phyloP scores from a whole-genome alignment of 2,329 filamentous ascomycete genomes.

The Ambrosiella beaveri region DNA sequence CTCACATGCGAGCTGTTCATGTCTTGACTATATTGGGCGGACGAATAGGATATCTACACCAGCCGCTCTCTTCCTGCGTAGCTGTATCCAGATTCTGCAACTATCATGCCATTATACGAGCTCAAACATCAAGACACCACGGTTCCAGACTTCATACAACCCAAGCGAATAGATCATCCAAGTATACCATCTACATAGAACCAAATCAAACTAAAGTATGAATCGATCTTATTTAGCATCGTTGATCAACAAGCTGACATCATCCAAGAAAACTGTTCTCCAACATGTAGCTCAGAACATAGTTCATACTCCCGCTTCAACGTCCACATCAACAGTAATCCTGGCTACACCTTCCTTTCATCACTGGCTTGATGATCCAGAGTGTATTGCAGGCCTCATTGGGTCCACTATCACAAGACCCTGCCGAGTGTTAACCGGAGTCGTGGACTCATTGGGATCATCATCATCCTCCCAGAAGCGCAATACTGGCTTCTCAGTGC shows the following conservation, averaged over 20 bases:
- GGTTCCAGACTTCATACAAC: neutral
- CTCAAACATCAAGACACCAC: neutral
- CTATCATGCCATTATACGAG: no score
- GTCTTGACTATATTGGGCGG: no score
- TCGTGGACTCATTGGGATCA: conserved; percentile 37
- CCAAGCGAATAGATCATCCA: neutral
- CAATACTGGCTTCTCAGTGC: conserved; percentile 12
- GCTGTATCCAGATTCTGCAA: no score
- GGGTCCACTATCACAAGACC: conserved; percentile 14
- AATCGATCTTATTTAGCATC: neutral
- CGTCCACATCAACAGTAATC: conserved; percentile 21
- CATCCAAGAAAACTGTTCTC: neutral
- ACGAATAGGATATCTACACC: no score
- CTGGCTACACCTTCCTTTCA: conserved; percentile 32
- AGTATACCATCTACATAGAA: neutral
- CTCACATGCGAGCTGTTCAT: no score
- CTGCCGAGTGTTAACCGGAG: conserved; percentile 34
- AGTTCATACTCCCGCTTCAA: neutral
- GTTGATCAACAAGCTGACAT: no score
- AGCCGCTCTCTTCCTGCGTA: no score
- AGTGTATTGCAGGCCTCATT: conserved; percentile 21
- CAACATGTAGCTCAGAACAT: neutral
- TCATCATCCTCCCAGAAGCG: conserved; percentile 4
- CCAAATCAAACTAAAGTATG: neutral
- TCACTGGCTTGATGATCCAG: conserved; percentile 28